Percentiles rank a stretch among this genome's conserved stretches.
Conservation (phyloP, 2,329 filamentous ascomycete species). For the Triangularia setosa region DNA sequence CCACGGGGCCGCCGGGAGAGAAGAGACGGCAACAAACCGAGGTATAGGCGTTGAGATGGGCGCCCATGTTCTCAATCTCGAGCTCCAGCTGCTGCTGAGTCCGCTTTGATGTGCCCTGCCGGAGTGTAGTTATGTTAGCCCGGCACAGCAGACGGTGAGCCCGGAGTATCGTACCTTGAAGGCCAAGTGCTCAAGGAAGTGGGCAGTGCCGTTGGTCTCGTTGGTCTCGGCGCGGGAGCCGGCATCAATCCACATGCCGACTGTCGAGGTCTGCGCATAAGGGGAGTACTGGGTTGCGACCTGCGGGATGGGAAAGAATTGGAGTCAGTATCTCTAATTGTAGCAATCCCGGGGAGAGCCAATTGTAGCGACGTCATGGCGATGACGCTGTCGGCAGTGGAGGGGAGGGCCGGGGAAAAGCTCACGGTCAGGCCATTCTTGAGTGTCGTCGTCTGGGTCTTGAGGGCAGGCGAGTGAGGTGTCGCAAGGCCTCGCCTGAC, state of each 20-base stretch:
- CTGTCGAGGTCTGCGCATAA: slow-evolving; percentile 96
- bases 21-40: slow-evolving; percentile 57
- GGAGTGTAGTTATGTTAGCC: slow-evolving; percentile 8
- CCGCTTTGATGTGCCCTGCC: slow-evolving; percentile 86
- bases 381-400: not conserved
- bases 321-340: slow-evolving; percentile 22
- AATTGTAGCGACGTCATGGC: slow-evolving; percentile 36
- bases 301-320: slow-evolving; percentile 46
- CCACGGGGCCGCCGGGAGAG: not conserved
- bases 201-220: slow-evolving; percentile 97
- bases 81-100: slow-evolving; percentile 97
- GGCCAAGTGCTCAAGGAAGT: slow-evolving; percentile 99
- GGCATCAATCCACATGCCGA: slow-evolving; percentile 99
- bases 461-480: slow-evolving; percentile 61
- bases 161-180: slow-evolving; percentile 73
- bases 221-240: slow-evolving; percentile 96
- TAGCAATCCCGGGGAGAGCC: slow-evolving; percentile 16
- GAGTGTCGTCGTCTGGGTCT: slow-evolving; percentile 93
- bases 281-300: slow-evolving; percentile 97
- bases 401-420: slow-evolving; percentile 10
- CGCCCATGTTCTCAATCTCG: slow-evolving; percentile 99
- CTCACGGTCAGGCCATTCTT: slow-evolving; percentile 94
- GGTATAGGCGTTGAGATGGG: slow-evolving; percentile 98
- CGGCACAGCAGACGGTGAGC: not conserved
- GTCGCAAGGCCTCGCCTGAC: slow-evolving; percentile 87